Conservation (phyloP, 169 alveolate species). For the Cryptosporidium felis region DNA sequence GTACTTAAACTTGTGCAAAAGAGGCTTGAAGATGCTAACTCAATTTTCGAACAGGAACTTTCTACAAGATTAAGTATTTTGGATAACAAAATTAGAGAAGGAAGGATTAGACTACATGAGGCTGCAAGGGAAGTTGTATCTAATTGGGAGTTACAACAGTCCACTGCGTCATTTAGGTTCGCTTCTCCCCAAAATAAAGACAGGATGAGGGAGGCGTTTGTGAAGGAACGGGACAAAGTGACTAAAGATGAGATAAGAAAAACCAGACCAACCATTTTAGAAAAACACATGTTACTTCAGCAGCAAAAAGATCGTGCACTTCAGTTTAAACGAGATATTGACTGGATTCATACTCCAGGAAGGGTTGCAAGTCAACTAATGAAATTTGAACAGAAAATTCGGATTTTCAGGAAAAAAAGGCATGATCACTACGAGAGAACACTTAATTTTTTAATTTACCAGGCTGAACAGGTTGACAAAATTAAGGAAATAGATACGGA, state of each 20-base stretch:
- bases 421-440: constrained; percentile 62
- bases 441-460: constrained; percentile 17
- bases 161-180: constrained; percentile 66
- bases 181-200: constrained; percentile 71
- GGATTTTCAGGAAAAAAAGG: constrained; percentile 37
- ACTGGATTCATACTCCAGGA: constrained; percentile 62
- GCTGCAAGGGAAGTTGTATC: constrained; percentile 69
- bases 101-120: constrained; percentile 45
- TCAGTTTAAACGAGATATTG: constrained; percentile 56
- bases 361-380: constrained; percentile 56
- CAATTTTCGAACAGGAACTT: constrained; percentile 53
- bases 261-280: constrained; percentile 40
- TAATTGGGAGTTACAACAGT: constrained; percentile 60
- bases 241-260: constrained; percentile 47
- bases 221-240: constrained; percentile 40
- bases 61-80: constrained; percentile 30
- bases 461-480: constrained; percentile 56
- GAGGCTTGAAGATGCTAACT: constrained; percentile 64
- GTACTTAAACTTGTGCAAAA: constrained; percentile 45
- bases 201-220: constrained; percentile 68
- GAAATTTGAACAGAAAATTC: constrained; percentile 55
- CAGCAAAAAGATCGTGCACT: constrained; percentile 68
- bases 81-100: constrained; percentile 59
- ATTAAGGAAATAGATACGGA: constrained; percentile 56
- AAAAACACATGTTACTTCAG: constrained; percentile 54